Evolutionary conservation across 805 yeast species (phyloP).

Genomic region (Diddensiella transvaalensis): DNA sequence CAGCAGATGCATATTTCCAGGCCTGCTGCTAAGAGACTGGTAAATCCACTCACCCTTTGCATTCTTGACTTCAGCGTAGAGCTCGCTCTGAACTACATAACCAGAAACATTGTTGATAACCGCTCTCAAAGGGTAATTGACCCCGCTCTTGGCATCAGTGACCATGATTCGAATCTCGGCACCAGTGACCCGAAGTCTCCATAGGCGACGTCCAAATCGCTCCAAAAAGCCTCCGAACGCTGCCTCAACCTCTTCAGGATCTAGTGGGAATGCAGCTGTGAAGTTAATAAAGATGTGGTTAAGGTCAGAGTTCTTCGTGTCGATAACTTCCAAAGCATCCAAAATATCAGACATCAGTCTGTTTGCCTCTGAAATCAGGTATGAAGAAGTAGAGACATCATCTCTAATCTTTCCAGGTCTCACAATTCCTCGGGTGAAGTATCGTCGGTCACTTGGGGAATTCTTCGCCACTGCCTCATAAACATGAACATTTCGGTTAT

Average conservation of each 20-base stretch:
- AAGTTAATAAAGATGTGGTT: constrained; percentile 97
- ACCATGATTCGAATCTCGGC: constrained; percentile 97
- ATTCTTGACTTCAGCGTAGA: constrained; percentile 91
- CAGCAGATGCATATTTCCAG: constrained; percentile 97
- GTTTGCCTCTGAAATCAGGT: constrained; percentile 93
- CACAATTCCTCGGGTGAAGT: constrained; percentile 94
- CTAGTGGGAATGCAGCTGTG: constrained; percentile 89
- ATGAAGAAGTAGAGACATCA: constrained; percentile 89
- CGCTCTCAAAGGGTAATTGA: constrained; percentile 94
- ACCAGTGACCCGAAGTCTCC: constrained; percentile 95
- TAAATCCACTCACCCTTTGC: constrained; percentile 94
- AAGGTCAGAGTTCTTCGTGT: constrained; percentile 90
- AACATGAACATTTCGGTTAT: constrained; percentile 95
- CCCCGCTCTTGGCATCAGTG: constrained; percentile 84
- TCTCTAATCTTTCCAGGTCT: constrained; percentile 94
- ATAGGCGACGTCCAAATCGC: constrained; percentile 92
- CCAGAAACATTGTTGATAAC: constrained; percentile 95
- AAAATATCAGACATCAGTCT: constrained; percentile 92
- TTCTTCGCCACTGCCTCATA: constrained; percentile 95
- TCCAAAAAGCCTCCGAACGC: constrained; percentile 98
- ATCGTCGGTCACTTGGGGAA: constrained; percentile 89
- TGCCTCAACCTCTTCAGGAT: constrained; percentile 93
- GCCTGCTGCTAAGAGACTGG: constrained; percentile 80
- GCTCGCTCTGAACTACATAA: constrained; percentile 91
- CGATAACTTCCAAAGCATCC: constrained; percentile 91